Base-by-base conservation (phyloP, 2,329 filamentous ascomycete species). In the Paecilomyces dactylethromorphus region DNA sequence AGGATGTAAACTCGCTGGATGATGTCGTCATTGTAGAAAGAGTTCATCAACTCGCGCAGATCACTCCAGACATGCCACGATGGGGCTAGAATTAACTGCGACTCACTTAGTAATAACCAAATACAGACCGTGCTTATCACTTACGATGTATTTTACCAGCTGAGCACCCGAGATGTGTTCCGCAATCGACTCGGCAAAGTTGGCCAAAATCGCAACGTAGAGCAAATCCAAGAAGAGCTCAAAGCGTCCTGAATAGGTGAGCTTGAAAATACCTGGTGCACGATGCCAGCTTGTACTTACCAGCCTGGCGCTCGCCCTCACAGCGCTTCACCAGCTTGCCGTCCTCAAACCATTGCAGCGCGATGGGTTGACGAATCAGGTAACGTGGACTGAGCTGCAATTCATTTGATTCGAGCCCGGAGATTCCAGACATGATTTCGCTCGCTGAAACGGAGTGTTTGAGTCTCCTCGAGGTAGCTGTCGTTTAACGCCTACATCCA, bases 51-150 rank as follows among this genome's bases (percentile, higher is more conserved):
- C 66, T 81, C 79, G 60, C 78, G 76, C 18, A 81, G 69, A 60
- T 82, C 79, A 49, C 71, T 74, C 79, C 79, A 81, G 54, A 81
- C 76, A 60, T 81, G 76, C 79, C 79, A 81, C 58, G 79, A 78
- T 10, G 78, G 78, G 7, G 77, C 71, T 39, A 80, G 78, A 39
- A 80, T 78, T 52, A 81, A 73, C 68, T 69, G 49, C 26, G 53
- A 33, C n/a, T 5, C 1, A 32, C 2, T 15, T 10, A 11, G 26
- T 3, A 21, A 22, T 57, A 2, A n/a, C 12, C 10, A 26, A 26
- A 13, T 39, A 39, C 33, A 13, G 15, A 1, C 15, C 33, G 33
- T 2, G n/a, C 1, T 39, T 4, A 39, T 39, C 4, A 39, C 65
- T 60, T 56, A 69, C 68, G 29, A 81, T 71, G 64, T 80, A 81